These are phyloP conservation scores for Xylariaceae sp. DNA, from an alignment of 2,329 filamentous ascomycete genomes.

Conservation along the genomic window DNA sequence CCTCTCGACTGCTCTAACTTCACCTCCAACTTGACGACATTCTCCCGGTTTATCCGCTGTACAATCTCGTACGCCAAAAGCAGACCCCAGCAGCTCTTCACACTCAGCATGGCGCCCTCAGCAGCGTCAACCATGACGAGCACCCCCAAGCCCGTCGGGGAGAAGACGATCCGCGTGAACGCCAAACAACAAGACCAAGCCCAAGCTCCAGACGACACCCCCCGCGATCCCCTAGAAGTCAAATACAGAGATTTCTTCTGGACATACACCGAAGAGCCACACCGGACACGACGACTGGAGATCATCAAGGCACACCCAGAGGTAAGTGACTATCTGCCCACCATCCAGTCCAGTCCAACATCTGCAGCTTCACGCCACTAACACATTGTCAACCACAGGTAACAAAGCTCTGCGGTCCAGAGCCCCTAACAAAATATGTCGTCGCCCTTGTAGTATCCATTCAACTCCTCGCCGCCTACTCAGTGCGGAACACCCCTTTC, in stretches of 20 bases:
- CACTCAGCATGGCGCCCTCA: conserved; percentile 24
- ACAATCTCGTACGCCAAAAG: too few relatives aligned
- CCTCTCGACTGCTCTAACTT: too few relatives aligned
- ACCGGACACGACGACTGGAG: conserved; percentile 81
- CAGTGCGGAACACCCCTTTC: conserved; percentile 72
- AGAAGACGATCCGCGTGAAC: conserved; percentile 24
- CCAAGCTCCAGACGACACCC: conserved; percentile 11
- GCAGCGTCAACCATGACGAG: conserved; percentile 28
- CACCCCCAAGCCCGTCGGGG: conserved; percentile 13
- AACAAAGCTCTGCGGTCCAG: conserved; percentile 92
- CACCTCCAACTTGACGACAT: too few relatives aligned
- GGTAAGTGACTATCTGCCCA: conserved; percentile 43
- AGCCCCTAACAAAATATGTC: conserved; percentile 92
- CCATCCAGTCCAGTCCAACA: neutral
- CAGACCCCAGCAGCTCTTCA: neutral
- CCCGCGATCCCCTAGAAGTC: conserved; percentile 39
- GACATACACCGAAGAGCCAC: conserved; percentile 98
- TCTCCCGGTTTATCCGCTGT: too few relatives aligned
- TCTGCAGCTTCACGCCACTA: conserved; percentile 4
- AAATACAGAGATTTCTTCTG: conserved; percentile 76
- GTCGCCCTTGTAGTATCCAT: conserved; percentile 79
- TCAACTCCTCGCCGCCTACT: conserved; percentile 73
- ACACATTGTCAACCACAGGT: conserved; percentile 51
- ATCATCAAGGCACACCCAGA: conserved; percentile 99
- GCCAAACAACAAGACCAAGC: conserved; percentile 16